These are phyloP conservation scores for Scedosporium dehoogii DNA, from an alignment of 2,329 filamentous ascomycete species.

Conservation along the genomic window DNA sequence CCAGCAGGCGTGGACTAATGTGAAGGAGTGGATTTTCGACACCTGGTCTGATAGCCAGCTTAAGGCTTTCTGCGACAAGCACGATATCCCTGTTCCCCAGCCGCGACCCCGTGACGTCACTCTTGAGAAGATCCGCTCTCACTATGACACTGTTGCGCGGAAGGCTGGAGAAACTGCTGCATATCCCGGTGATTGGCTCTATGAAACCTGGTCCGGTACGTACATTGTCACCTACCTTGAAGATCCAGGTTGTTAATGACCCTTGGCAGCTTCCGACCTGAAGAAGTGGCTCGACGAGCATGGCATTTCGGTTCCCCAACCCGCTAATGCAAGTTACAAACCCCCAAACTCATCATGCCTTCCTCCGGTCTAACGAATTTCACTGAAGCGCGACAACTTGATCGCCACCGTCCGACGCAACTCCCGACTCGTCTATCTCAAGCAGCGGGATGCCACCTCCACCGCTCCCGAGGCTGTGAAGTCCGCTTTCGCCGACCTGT, in stretches of 20 bases:
- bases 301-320: conserved; percentile 79
- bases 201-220: conserved; percentile 64
- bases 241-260: neutral
- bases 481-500: conserved; percentile 62
- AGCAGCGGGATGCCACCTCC: conserved; percentile 49
- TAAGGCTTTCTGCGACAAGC: conserved; percentile 83
- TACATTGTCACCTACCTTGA: neutral
- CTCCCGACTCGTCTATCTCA: conserved; percentile 67
- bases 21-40: conserved; percentile 90
- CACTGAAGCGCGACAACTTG: conserved; percentile 62
- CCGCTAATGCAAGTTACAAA: conserved; percentile 40
- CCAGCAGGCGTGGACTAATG: conserved; percentile 58
- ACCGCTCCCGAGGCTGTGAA: conserved; percentile 56
- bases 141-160: conserved; percentile 70
- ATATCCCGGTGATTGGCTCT: conserved; percentile 96
- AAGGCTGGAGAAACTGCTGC: conserved; percentile 62
- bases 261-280: conserved; percentile 61
- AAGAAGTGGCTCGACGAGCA: conserved; percentile 89
- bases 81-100: conserved; percentile 78
- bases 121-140: conserved; percentile 66
- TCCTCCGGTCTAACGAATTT: conserved; percentile 8
- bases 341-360: rapidly evolving
- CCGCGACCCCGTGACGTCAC: conserved; percentile 78
- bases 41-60: conserved; percentile 91
- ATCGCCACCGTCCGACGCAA: conserved; percentile 87